Conservation (phyloP, 305 asterid species). For the Ilex paraguariensis region DNA sequence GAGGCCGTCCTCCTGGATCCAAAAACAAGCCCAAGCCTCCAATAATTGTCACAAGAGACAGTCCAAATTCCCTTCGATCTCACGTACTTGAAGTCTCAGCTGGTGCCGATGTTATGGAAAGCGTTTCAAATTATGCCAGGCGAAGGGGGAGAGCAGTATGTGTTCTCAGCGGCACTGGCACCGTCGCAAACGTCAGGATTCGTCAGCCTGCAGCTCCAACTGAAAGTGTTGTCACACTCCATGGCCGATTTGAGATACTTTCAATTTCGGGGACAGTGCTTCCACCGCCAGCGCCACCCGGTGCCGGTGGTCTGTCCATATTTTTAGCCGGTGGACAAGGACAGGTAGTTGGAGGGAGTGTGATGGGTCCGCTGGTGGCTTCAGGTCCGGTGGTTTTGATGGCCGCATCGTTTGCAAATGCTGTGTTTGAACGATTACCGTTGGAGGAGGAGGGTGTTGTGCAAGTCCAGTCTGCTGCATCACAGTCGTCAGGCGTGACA, state of each 20-base stretch:
- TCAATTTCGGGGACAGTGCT: slow-evolving; percentile 62
- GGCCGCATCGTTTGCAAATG: slow-evolving; percentile 80
- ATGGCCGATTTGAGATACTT: slow-evolving; percentile 63
- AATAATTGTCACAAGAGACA: slow-evolving; percentile 57
- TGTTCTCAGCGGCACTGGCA: slow-evolving; percentile 61
- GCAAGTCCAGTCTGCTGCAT: slow-evolving; percentile 39
- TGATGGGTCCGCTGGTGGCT: slow-evolving; percentile 62
- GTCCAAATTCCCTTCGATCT: slow-evolving; percentile 64
- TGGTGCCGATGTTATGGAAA: slow-evolving; percentile 53
- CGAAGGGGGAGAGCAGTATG: slow-evolving; percentile 65
- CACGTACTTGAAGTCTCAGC: slow-evolving; percentile 62
- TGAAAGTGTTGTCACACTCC: slow-evolving; percentile 52
- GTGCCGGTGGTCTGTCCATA: slow-evolving; percentile 49
- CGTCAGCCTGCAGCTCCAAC: slow-evolving; percentile 59
- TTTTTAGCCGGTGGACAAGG: slow-evolving; percentile 71
- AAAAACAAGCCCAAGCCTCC: slow-evolving; percentile 71
- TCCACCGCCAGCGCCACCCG: slow-evolving; percentile 80
- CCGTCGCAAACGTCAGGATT: slow-evolving; percentile 47
- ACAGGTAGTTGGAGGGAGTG: slow-evolving; percentile 68
- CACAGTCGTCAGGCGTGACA: slow-evolving; percentile 55
- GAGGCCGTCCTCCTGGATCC: slow-evolving; percentile 68
- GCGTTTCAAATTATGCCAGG: slow-evolving; percentile 46
- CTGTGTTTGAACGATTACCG: slow-evolving; percentile 65
- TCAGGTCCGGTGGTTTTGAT: slow-evolving; percentile 62
- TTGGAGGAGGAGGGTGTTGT: slow-evolving; percentile 48